These are phyloP conservation scores for Diaporthe citrichinensis DNA, from an alignment of 2,329 filamentous ascomycete genomes.

Conservation along the genomic window DNA sequence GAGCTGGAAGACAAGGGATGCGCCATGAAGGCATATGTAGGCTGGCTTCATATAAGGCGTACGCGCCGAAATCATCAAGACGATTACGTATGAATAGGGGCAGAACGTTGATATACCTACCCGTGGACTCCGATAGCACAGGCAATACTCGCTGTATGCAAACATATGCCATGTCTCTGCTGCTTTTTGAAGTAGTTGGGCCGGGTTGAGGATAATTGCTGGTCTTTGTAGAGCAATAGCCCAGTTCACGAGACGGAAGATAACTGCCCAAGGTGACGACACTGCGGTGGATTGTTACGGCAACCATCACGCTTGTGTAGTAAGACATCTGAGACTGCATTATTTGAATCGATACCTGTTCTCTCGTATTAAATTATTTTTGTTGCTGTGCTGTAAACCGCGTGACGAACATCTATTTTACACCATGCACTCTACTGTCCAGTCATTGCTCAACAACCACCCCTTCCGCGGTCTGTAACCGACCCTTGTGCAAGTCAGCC, in stretches of 20 bases:
- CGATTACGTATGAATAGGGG: not conserved
- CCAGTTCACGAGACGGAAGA: not conserved
- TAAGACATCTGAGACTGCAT: not conserved
- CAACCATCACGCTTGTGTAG: not conserved
- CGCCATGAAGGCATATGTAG: not conserved
- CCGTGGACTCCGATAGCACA: not conserved
- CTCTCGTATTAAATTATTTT: not conserved
- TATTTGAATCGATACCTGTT: not conserved
- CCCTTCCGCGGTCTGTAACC: constrained; percentile 25
- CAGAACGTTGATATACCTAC: not conserved
- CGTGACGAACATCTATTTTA: not conserved
- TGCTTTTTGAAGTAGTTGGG: not conserved
- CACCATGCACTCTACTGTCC: not conserved
- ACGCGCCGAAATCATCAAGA: not conserved
- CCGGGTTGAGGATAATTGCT: not conserved
- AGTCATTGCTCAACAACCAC: constrained; percentile 11
- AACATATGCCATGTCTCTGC: not conserved
- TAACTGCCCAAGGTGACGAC: not conserved
- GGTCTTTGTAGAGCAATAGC: not conserved
- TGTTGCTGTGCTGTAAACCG: not conserved
- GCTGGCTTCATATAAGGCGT: not conserved
- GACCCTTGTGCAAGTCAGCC: constrained; percentile 46
- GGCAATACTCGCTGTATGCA: not conserved
- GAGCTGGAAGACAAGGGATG: constrained; percentile 8
- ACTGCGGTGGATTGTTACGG: not conserved